phyloP scores from a whole-genome alignment of 2,329 filamentous ascomycete species.

The Colletotrichum somersetense region DNA sequence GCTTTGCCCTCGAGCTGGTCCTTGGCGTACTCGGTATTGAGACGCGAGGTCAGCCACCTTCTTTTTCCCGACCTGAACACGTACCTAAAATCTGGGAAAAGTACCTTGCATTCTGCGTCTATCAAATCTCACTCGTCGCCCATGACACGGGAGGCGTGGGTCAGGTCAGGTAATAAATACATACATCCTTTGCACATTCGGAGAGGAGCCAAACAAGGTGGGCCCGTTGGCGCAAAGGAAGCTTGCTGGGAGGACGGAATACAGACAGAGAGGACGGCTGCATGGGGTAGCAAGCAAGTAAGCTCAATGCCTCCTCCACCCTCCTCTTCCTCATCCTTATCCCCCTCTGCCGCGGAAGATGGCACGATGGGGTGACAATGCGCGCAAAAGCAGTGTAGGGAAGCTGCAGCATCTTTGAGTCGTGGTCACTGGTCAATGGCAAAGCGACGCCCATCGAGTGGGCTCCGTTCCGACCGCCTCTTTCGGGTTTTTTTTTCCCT shows the following conservation, averaged over 20 bases:
- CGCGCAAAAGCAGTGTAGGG: constrained; percentile 9
- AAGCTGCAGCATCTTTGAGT: constrained; percentile 31
- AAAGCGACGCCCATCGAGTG: constrained; percentile 14
- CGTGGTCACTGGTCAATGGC: constrained; percentile 40
- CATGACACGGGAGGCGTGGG: not conserved
- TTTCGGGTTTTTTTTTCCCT: constrained; percentile 22
- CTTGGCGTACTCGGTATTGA: not conserved
- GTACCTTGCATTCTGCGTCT: constrained; percentile 1
- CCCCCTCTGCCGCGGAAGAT: constrained; percentile 6
- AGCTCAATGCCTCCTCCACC: not conserved
- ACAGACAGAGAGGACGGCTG: constrained; percentile 1
- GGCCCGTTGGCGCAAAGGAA: not conserved
- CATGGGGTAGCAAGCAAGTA: constrained; percentile 23
- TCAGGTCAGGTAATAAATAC: not conserved
- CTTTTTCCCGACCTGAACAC: not conserved
- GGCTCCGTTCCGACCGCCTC: constrained; percentile 41
- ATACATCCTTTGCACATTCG: not conserved
- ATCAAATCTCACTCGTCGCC: not conserved
- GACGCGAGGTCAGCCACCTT: constrained; percentile 18
- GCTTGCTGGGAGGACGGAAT: not conserved
- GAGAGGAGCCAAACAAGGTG: not conserved
- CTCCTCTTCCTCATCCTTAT: no score
- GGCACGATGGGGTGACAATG: constrained; percentile 16
- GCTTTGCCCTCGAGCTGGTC: not conserved
- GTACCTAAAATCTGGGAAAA: constrained; percentile 4